Evolutionary conservation across 2,329 filamentous ascomycete genomes (phyloP), one percentile per base, ranked within the genome.

Genomic region (Sclerotinia nivalis): DNA sequence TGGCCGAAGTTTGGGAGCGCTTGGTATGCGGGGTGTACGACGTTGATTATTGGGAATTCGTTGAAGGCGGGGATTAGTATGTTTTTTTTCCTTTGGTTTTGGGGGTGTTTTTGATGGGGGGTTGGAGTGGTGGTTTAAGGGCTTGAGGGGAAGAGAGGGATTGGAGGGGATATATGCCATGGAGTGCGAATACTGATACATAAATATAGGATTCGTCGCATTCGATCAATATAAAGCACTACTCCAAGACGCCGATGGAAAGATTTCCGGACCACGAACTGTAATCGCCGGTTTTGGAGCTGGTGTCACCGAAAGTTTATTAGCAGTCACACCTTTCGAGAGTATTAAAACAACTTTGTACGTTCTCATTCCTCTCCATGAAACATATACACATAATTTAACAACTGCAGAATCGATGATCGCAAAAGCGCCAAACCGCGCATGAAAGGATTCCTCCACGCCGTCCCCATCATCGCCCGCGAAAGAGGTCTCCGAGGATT

Each of bases 21-120:
- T 81, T 99, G 96, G 96, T 99, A 99, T 81, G 95, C 96, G 18
- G 96, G 96, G 50, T 99, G 96, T 83, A 98, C 96, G 60, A 98
- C 96, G 40, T 83, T 97, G 79, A 97, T 99, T 71, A 93, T 98
- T 75, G 96, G 96, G 72, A 99, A 99, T 82, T 96, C 93, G 67
- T 86, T 96, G 79, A 99, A 99, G 84, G 96, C 96, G 50, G 96
- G 93, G 71, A 96, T 98, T 73, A 90, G 93, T 94, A 86, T 72
- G 90, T 85, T 55, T 55, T 58, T 40, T 45, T 10, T 25, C 10
- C 25, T 50, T 37, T 31, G 2, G 37, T 28, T 50, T 49, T 37
- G 18, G 52, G 34, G 25, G 34, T 40, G 18, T 25, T 25, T n/a
- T 25, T 52, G 22, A 4, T 25, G 22, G 34, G 10, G 10, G 4